Percentiles rank a stretch among this genome's conserved stretches.
phyloP scores from a whole-genome alignment of 2,329 filamentous ascomycete genomes.

The Colletotrichum costaricense region DNA sequence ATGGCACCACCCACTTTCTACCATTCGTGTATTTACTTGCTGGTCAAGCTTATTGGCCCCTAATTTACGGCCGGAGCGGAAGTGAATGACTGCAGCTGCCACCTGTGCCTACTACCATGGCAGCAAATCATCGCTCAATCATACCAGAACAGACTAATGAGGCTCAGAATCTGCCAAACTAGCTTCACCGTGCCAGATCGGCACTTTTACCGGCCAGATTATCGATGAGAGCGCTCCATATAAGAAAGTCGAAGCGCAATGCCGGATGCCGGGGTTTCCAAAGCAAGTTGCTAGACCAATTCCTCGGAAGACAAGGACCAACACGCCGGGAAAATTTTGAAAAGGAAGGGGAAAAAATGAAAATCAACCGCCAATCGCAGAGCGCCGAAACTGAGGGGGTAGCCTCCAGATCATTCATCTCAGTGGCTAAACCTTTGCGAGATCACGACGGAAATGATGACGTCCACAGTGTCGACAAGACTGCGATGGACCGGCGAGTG shows the following conservation, averaged over 20 bases:
- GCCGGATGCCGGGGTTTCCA: neutral
- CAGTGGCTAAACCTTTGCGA: conserved; percentile 5
- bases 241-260: conserved; percentile 1
- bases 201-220: neutral
- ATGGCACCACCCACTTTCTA: conserved; percentile 3
- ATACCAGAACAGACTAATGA: conserved; percentile 6
- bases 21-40: neutral
- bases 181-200: neutral
- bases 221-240: neutral
- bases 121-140: conserved; percentile 8
- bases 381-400: conserved; percentile 18
- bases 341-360: neutral
- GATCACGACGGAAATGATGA: neutral
- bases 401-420: conserved; percentile 14
- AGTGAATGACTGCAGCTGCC: conserved; percentile 30
- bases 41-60: conserved; percentile 13
- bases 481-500: conserved; percentile 36
- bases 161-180: conserved; percentile 10
- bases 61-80: conserved; percentile 20
- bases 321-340: neutral
- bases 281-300: conserved; percentile 4
- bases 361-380: conserved; percentile 19
- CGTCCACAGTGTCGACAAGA: neutral
- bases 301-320: neutral
- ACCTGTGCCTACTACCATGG: conserved; percentile 7